phyloP scores from a whole-genome alignment of 2,329 filamentous ascomycete genomes.

The Trichocomaceae sp. region DNA sequence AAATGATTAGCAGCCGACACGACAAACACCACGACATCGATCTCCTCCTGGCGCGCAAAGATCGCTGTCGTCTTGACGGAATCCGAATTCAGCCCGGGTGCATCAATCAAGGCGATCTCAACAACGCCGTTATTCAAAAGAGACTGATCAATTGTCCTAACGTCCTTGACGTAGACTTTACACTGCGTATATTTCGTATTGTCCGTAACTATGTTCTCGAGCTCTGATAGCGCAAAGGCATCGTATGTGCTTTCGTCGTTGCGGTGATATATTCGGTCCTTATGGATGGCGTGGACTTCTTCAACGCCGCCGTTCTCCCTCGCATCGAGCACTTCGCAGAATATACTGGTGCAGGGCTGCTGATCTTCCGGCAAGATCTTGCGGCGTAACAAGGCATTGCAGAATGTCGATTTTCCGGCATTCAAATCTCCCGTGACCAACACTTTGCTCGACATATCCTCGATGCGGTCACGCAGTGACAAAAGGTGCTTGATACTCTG shows the following conservation, averaged over 20 bases:
- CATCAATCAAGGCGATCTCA: constrained; percentile 95
- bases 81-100: constrained; percentile 89
- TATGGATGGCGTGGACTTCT: constrained; percentile 92
- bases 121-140: constrained; percentile 95
- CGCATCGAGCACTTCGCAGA: constrained; percentile 92
- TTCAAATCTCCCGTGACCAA: constrained; percentile 93
- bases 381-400: constrained; percentile 86
- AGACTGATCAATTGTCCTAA: constrained; percentile 82
- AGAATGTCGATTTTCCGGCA: constrained; percentile 97
- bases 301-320: constrained; percentile 85
- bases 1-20: constrained; percentile 98
- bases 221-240: constrained; percentile 67
- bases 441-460: constrained; percentile 96
- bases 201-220: constrained; percentile 86
- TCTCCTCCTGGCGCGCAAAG: constrained; percentile 95
- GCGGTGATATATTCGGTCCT: constrained; percentile 69
- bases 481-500: constrained; percentile 88
- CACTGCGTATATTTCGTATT: constrained; percentile 86
- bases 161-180: constrained; percentile 94
- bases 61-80: constrained; percentile 96
- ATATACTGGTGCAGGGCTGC: constrained; percentile 96
- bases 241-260: constrained; percentile 93
- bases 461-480: constrained; percentile 82
- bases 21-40: constrained; percentile 97
- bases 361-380: constrained; percentile 95